A percentile compares a stretch with the other conserved stretches of the same genome.
Evolutionary conservation across 2,329 filamentous ascomycete genomes (phyloP).

Genomic region (Diaporthe eres): DNA sequence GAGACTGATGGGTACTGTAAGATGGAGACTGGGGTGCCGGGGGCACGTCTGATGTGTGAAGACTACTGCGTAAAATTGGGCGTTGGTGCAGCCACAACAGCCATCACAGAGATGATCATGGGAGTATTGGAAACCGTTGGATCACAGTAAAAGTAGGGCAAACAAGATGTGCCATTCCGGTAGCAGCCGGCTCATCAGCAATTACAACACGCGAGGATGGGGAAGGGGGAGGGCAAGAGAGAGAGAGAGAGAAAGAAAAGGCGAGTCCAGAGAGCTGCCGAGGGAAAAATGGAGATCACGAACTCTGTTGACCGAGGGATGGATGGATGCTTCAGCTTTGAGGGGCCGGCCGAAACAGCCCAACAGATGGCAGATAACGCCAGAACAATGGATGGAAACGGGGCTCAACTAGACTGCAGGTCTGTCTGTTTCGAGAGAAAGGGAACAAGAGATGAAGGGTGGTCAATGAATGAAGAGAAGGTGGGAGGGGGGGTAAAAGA

Average conservation of each 20-base stretch:
- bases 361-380: neutral
- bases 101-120: neutral
- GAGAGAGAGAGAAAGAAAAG: neutral
- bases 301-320: conserved; percentile 28
- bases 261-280: neutral
- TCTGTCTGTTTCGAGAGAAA: neutral
- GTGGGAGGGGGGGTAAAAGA: neutral
- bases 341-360: conserved; percentile 19
- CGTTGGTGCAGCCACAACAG: conserved; percentile 28
- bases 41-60: neutral
- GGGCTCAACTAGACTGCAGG: neutral
- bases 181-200: neutral
- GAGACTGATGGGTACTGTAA: neutral
- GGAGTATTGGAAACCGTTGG: neutral
- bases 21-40: conserved; percentile 15
- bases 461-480: neutral
- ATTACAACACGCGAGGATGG: neutral
- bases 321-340: conserved; percentile 15
- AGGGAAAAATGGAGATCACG: neutral
- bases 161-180: neutral
- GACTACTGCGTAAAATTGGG: neutral
- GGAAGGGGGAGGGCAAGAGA: neutral
- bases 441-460: neutral
- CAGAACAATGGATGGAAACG: neutral
- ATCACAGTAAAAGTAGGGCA: neutral